These are phyloP conservation scores for Chaetomium olivaceum DNA, from an alignment of 2,329 filamentous ascomycete species.

Conservation along the genomic window DNA sequence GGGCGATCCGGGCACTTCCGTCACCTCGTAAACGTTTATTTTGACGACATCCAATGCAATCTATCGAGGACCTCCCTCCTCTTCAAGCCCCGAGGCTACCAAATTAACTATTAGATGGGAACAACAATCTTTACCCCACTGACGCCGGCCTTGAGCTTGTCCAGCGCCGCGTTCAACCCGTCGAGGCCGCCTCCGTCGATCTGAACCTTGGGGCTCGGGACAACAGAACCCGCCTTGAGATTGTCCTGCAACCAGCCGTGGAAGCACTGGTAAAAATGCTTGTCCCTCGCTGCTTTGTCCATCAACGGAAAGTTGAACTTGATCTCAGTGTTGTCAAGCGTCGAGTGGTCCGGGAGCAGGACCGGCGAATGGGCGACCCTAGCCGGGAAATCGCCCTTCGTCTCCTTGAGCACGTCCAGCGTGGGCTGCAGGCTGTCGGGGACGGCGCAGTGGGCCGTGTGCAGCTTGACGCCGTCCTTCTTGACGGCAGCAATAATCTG, in stretches of 20 bases:
- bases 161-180: not conserved
- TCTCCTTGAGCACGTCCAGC: not conserved
- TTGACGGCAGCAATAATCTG: constrained; percentile 11
- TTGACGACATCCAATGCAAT: too few species aligned
- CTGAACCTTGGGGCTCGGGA: not conserved
- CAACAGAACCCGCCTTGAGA: not conserved
- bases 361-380: not conserved
- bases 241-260: not conserved
- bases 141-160: not conserved
- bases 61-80: too few species aligned
- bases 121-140: not conserved
- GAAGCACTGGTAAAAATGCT: not conserved
- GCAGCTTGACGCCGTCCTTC: not conserved
- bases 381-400: not conserved
- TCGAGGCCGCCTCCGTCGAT: not conserved
- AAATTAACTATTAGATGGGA: not conserved
- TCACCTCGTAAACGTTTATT: too few species aligned
- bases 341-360: not conserved
- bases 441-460: not conserved
- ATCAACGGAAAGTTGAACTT: not conserved
- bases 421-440: not conserved
- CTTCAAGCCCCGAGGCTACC: too few species aligned
- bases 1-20: too few species aligned
- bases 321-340: not conserved
- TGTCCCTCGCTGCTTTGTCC: not conserved